These are phyloP conservation scores for Aspergillus cavernicola DNA, from an alignment of 495 filamentous ascomycete species.

Conservation along the genomic window DNA sequence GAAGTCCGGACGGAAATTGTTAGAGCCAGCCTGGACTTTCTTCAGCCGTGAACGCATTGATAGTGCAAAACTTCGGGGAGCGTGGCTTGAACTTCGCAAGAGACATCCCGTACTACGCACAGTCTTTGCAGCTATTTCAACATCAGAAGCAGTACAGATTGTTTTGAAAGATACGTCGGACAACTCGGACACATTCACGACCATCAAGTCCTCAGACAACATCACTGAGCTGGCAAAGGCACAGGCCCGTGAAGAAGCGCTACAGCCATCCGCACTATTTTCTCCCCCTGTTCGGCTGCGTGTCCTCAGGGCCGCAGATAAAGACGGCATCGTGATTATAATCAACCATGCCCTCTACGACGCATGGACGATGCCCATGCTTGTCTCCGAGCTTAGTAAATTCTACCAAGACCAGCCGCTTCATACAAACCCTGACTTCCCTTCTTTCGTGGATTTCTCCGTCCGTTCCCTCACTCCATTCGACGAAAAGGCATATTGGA, in stretches of 20 bases:
- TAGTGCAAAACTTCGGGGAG: conserved; percentile 27
- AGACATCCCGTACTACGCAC: conserved; percentile 7
- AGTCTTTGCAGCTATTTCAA: conserved; percentile 3
- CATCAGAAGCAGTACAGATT: conserved; percentile 1
- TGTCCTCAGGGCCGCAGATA: conserved; percentile 4
- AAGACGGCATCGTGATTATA: conserved; percentile 15
- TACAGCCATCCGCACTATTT: background rate
- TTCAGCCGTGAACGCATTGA: conserved; percentile 27
- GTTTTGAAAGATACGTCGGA: too few species aligned
- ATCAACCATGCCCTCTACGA: conserved; percentile 30
- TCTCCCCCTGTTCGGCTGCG: background rate
- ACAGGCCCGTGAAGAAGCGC: background rate
- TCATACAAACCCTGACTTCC: background rate
- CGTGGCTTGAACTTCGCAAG: conserved; percentile 42
- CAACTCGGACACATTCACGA: too few species aligned
- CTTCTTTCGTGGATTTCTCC: background rate
- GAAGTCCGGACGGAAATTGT: conserved; percentile 51
- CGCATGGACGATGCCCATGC: conserved; percentile 18
- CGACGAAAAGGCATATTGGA: background rate
- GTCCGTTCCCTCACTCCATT: background rate
- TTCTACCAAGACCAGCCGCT: conserved; percentile 12
- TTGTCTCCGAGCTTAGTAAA: conserved; percentile 16
- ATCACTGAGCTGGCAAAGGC: background rate
- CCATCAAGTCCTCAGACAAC: too few species aligned
- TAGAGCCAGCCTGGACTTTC: conserved; percentile 60